Base-by-base conservation (phyloP, 441 rosid species). In the Gossypium laxum region DNA sequence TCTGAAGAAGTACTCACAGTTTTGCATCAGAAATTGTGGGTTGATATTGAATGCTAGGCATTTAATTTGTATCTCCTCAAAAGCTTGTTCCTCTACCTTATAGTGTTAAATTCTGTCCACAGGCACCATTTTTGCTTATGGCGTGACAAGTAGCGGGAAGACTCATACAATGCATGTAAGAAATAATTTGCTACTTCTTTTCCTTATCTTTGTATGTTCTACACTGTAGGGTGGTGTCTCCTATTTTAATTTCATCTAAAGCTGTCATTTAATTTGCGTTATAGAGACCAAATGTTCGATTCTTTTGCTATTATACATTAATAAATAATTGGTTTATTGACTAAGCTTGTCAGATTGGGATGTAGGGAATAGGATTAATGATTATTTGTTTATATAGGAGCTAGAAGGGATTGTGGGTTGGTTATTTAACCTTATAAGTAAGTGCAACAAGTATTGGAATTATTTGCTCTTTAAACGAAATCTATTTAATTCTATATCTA, bases 111-210 rank as follows among this genome's bases (percentile, higher is more conserved):
- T 63, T 83, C 65, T 70, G 58, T 47, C 76, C 69, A 28, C 84
- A 95, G 99, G 99, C 74, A 95, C 99, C 48, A 88, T 95, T 76
- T 95, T 92, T 82, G 99, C 99, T 52, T 95, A 95, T 79, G 99
- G 99, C 57, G 98, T 95, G 79, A 95, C 99, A 60, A 95, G 99
- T 88, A 95, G 99, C 76, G 99, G 99, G 82, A 95, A 95, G 83
- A 95, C 99, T 74, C 99, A 95, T 77, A 91, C 98, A 4, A 95
- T 95, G 99, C 98, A 91, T 86, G 99, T 95, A 82, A 89, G 93
- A 77, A 67, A 43, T 72, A 52, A 26, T 52, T 14, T 62, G 52
- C 38, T 10, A 18, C 55, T 66, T 56, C 43, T 17, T 24, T 58
- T 70, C 26, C 15, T 61, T 56, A 28, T 34, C 5, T 1, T 15